These are phyloP conservation scores for Capsicum pubescens DNA, from an alignment of 257 asterid species.

Conservation along the genomic window DNA sequence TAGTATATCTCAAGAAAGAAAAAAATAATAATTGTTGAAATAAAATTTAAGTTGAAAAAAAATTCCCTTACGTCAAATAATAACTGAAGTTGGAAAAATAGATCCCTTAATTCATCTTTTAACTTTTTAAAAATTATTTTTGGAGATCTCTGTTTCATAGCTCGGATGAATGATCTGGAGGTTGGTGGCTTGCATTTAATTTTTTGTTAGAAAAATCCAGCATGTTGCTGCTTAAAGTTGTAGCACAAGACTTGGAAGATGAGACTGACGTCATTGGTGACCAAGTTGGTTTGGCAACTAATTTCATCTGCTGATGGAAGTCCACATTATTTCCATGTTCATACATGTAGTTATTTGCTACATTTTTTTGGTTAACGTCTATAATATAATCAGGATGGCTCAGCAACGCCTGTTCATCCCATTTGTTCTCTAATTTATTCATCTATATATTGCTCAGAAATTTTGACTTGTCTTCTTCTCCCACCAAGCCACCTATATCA, in stretches of 20 bases:
- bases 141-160: conserved; percentile 29
- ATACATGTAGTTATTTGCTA: conserved; percentile 27
- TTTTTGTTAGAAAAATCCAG: conserved; percentile 54
- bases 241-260: conserved; percentile 63
- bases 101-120: neutral
- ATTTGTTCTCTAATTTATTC: conserved; percentile 53
- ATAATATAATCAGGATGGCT: conserved; percentile 33
- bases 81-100: neutral
- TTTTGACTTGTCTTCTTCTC: conserved; percentile 54
- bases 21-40: neutral
- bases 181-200: conserved; percentile 45
- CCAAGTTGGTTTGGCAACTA: conserved; percentile 42
- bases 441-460: conserved; percentile 32
- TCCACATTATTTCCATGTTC: conserved; percentile 39
- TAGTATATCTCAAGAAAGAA: neutral
- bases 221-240: conserved; percentile 54
- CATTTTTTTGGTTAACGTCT: conserved; percentile 40
- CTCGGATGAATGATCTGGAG: conserved; percentile 62
- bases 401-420: conserved; percentile 51
- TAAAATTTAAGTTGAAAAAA: neutral
- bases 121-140: neutral
- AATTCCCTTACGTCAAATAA: neutral
- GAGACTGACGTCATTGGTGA: conserved; percentile 52
- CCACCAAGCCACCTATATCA: conserved; percentile 62
- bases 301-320: conserved; percentile 31